Evolutionary conservation across 2,329 filamentous ascomycete species (phyloP).

Genomic region (Stachybotrys elegans): DNA sequence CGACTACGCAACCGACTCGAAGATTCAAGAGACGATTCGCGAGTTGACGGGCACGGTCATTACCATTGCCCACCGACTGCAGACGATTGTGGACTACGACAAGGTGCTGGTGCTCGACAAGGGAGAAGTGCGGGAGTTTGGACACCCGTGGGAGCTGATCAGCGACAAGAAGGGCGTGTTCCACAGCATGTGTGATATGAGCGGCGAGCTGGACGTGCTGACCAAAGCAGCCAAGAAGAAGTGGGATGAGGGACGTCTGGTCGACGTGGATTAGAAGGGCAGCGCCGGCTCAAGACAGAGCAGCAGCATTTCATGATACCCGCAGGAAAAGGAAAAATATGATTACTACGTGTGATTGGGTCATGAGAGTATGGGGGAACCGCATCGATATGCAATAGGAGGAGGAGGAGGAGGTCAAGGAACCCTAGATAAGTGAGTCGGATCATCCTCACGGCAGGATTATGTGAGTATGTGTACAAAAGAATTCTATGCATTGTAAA

Average conservation of each 20-base stretch:
- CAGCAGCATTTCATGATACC: no score
- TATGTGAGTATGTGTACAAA: no score
- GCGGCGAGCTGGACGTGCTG: slow-evolving; percentile 50
- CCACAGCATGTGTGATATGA: slow-evolving; percentile 60
- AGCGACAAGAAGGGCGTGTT: slow-evolving; percentile 62
- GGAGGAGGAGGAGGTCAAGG: no score
- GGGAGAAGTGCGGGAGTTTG: slow-evolving; percentile 81
- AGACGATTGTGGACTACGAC: slow-evolving; percentile 97
- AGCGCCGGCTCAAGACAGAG: neutral
- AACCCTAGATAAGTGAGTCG: no score
- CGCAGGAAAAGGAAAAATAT: no score
- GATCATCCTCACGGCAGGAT: no score
- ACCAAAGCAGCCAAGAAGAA: slow-evolving; percentile 52
- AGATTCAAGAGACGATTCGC: slow-evolving; percentile 96
- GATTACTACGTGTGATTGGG: no score
- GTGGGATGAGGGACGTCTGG: slow-evolving; percentile 34
- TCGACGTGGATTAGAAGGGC: slow-evolving; percentile 25
- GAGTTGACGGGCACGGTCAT: slow-evolving; percentile 90
- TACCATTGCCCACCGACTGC: slow-evolving; percentile 90
- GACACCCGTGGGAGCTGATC: slow-evolving; percentile 80
- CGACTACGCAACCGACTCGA: slow-evolving; percentile 90
- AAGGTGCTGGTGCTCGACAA: slow-evolving; percentile 93
- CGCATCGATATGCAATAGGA: no score
- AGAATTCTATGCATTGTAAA: no score
- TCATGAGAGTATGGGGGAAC: no score